These are phyloP conservation scores for Podospora appendiculata DNA, from an alignment of 495 filamentous ascomycete species.

Conservation along the genomic window DNA sequence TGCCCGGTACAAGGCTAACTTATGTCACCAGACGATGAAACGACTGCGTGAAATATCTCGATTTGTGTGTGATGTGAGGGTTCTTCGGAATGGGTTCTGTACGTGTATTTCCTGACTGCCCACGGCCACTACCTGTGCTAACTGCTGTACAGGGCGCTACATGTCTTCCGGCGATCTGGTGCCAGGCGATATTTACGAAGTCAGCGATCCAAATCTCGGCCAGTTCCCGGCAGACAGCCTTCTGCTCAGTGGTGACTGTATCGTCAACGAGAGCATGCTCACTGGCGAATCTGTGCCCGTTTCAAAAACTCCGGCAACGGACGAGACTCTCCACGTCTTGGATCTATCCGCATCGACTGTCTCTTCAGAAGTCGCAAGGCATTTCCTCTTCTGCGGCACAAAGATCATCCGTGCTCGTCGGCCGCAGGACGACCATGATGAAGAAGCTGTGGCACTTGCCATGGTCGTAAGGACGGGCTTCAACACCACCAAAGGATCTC, in stretches of 20 bases:
- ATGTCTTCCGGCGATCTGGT: conserved; percentile 82
- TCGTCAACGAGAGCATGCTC: conserved; percentile 99
- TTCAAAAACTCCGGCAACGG: conserved; percentile 80
- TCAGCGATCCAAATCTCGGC: conserved; percentile 90
- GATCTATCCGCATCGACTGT: conserved; percentile 73
- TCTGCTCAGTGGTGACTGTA: conserved; percentile 87
- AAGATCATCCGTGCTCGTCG: conserved; percentile 87
- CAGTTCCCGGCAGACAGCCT: conserved; percentile 93
- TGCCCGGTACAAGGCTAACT: conserved; percentile 5
- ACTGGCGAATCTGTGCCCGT: conserved; percentile 97
- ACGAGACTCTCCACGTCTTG: conserved; percentile 66
- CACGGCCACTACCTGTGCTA: conserved; percentile 10
- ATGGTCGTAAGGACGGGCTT: conserved; percentile 92
- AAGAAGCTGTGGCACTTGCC: conserved; percentile 86
- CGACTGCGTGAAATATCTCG: conserved; percentile 84
- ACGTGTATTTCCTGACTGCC: conserved; percentile 23
- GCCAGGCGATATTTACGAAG: conserved; percentile 94
- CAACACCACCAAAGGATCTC: conserved; percentile 90
- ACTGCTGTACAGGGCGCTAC: conserved; percentile 59
- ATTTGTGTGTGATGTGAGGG: conserved; percentile 91
- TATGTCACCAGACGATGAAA: conserved; percentile 65
- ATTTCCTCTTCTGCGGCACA: conserved; percentile 90
- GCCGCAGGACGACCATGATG: conserved; percentile 73
- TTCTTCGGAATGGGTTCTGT: conserved; percentile 93
- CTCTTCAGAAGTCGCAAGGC: conserved; percentile 68